A percentile compares a stretch with the other conserved stretches of the same genome.
Evolutionary conservation across 2,329 filamentous ascomycete species (phyloP).

Genomic region (Xylariaceae sp.): DNA sequence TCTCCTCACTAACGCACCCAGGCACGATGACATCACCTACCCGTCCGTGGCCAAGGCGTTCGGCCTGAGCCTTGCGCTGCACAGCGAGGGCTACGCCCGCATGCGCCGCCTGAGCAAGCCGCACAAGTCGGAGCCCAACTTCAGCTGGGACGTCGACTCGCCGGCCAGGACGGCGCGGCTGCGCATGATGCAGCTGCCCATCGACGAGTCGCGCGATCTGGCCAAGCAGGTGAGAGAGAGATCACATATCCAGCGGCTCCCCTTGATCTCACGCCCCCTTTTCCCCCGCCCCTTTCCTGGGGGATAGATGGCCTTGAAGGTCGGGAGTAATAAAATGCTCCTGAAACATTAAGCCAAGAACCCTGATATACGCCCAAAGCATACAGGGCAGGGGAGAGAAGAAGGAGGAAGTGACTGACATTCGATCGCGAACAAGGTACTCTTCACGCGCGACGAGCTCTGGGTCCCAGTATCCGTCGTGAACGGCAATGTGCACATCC

Average conservation of each 20-base stretch:
- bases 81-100: conserved; percentile 66
- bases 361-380: too few species aligned
- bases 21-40: conserved; percentile 97
- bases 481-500: conserved; percentile 87
- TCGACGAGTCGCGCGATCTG: conserved; percentile 57
- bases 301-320: too few species aligned
- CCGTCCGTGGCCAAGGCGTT: conserved; percentile 89
- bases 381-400: too few species aligned
- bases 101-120: conserved; percentile 79
- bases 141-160: conserved; percentile 79
- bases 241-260: too few species aligned
- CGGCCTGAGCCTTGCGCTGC: conserved; percentile 64
- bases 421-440: too few species aligned
- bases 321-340: too few species aligned
- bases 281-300: too few species aligned
- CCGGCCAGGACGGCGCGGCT: conserved; percentile 72
- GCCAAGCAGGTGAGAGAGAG: conserved; percentile 64
- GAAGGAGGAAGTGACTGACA: too few species aligned
- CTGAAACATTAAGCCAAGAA: too few species aligned
- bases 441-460: conserved; percentile 72
- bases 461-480: conserved; percentile 90
- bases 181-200: conserved; percentile 84
- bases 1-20: too few species aligned
- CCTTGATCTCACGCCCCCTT: too few species aligned
- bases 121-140: conserved; percentile 63